Conservation (phyloP, 2,329 filamentous ascomycete species). For the Penicillium occitanis region DNA sequence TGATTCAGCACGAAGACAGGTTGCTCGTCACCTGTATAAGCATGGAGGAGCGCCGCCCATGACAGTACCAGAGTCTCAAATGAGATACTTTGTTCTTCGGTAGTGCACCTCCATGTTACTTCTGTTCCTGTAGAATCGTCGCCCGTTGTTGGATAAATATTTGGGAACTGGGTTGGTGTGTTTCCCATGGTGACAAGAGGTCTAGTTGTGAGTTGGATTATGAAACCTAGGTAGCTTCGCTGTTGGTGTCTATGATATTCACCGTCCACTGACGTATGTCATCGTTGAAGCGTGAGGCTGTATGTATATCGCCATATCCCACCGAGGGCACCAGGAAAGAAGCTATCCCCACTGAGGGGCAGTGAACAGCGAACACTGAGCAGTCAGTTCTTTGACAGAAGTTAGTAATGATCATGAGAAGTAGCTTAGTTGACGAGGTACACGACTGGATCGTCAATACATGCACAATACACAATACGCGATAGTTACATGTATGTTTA, state of each 20-base stretch:
- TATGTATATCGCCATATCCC: not conserved
- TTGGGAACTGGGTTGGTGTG: constrained; percentile 27
- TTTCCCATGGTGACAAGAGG: constrained; percentile 25
- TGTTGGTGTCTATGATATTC: not conserved
- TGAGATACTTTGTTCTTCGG: constrained; percentile 24
- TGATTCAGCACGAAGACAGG: constrained; percentile 35
- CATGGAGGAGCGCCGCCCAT: constrained; percentile 34
- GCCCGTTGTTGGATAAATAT: constrained; percentile 23
- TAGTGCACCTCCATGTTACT: constrained; percentile 25
- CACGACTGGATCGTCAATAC: not conserved
- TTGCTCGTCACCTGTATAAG: constrained; percentile 34
- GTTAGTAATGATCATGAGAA: not conserved
- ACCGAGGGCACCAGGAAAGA: not conserved
- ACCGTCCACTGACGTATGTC: not conserved
- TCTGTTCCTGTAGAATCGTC: constrained; percentile 22
- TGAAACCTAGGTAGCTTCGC: not conserved
- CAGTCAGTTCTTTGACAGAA: not conserved
- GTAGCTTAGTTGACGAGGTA: not conserved
- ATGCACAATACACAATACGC: constrained; percentile 4
- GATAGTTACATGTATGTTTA: not conserved
- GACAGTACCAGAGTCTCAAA: constrained; percentile 26
- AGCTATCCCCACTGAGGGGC: constrained; percentile 19
- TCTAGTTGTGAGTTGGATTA: not conserved
- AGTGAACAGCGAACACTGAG: not conserved
- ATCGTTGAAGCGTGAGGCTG: not conserved